Evolutionary conservation across 2,329 filamentous ascomycete species (phyloP).

Genomic region (Monosporascus cannonballus): DNA sequence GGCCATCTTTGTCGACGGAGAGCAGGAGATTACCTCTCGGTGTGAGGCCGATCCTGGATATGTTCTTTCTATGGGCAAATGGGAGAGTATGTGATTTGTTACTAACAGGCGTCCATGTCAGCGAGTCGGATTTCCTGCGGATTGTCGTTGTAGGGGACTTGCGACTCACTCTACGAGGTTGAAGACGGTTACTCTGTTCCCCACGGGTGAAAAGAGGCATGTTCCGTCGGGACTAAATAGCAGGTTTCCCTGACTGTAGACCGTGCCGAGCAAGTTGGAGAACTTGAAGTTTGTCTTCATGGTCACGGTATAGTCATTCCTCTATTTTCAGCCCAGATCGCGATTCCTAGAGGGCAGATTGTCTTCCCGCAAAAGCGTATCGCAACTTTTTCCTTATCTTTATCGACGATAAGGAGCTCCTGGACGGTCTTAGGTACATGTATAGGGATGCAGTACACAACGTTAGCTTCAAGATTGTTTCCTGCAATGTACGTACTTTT

Average conservation of each 20-base stretch:
- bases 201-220: slow-evolving; percentile 90
- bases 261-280: slow-evolving; percentile 94
- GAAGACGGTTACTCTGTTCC: slow-evolving; percentile 92
- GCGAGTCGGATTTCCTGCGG: neutral
- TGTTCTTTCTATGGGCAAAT: slow-evolving; percentile 92
- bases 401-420: slow-evolving; percentile 22
- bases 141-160: neutral
- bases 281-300: slow-evolving; percentile 99
- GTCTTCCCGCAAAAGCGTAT: neutral
- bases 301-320: slow-evolving; percentile 31
- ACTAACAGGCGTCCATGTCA: slow-evolving; percentile 39
- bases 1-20: slow-evolving; percentile 89
- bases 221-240: slow-evolving; percentile 95
- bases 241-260: slow-evolving; percentile 96
- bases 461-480: neutral
- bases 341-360: neutral
- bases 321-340: neutral
- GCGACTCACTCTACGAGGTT: slow-evolving; percentile 80
- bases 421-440: slow-evolving; percentile 1
- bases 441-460: neutral
- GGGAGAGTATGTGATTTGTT: slow-evolving; percentile 84
- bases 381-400: slow-evolving; percentile 21
- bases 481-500: neutral
- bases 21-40: slow-evolving; percentile 88
- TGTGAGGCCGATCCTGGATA: slow-evolving; percentile 79